phyloP scores from a whole-genome alignment of 2,329 filamentous ascomycete species.

The Colletotrichum echinochloae region DNA sequence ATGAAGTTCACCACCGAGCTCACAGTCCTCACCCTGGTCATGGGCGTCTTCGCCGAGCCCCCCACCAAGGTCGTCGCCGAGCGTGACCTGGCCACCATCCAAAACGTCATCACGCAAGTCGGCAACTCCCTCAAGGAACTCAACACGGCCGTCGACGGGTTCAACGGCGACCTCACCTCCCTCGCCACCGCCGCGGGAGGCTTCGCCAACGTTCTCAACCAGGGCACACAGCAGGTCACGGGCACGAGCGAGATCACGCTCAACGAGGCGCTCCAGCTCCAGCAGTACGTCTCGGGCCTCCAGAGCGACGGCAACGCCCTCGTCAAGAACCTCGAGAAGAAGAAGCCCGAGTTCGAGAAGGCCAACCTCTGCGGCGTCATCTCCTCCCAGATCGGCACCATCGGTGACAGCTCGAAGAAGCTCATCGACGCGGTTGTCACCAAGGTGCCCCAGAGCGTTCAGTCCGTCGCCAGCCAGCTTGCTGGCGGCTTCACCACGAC shows the following conservation, averaged over 20 bases:
- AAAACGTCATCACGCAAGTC: slow-evolving; percentile 39
- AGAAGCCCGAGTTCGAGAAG: slow-evolving; percentile 47
- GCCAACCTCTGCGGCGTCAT: slow-evolving; percentile 47
- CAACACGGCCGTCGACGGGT: slow-evolving; percentile 44
- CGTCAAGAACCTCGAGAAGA: slow-evolving; percentile 44
- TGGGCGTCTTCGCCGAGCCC: slow-evolving; percentile 40
- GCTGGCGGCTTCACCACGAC: slow-evolving; percentile 44
- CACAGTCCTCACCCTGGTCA: slow-evolving; percentile 37
- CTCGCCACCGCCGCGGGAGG: slow-evolving; percentile 43
- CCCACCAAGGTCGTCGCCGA: slow-evolving; percentile 33
- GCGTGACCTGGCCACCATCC: slow-evolving; percentile 40
- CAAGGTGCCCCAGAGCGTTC: slow-evolving; percentile 48
- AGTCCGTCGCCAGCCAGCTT: slow-evolving; percentile 46
- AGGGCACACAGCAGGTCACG: slow-evolving; percentile 38
- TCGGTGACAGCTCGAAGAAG: slow-evolving; percentile 44
- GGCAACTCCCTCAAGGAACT: slow-evolving; percentile 42
- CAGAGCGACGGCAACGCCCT: slow-evolving; percentile 46
- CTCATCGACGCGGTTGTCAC: slow-evolving; percentile 48
- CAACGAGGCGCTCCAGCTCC: slow-evolving; percentile 40
- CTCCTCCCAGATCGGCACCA: slow-evolving; percentile 43
- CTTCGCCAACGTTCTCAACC: slow-evolving; percentile 41
- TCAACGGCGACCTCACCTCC: slow-evolving; percentile 42
- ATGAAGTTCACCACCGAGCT: slow-evolving; percentile 43
- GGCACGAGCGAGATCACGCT: slow-evolving; percentile 40
- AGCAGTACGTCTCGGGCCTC: slow-evolving; percentile 42